Percentiles rank a stretch among this genome's conserved stretches.
These are phyloP conservation scores for Marvania coccoides DNA, from an alignment of 139 green algal species.

Conservation along the genomic window DNA sequence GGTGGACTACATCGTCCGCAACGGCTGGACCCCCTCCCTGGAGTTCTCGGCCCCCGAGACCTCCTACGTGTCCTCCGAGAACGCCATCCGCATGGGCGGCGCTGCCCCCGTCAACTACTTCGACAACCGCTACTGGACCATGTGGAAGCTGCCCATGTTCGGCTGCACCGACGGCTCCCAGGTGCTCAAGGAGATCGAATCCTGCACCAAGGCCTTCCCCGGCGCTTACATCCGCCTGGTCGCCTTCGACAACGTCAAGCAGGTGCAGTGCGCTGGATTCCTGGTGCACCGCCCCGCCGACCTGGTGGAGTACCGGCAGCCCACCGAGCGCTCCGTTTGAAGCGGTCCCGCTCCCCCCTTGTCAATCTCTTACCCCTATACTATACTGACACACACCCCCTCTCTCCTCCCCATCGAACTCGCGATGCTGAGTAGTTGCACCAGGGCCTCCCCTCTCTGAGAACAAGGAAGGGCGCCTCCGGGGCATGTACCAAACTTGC, in stretches of 20 bases:
- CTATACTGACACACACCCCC: too few species aligned
- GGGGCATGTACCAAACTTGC: too few species aligned
- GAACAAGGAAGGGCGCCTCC: too few species aligned
- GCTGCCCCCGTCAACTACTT: slow-evolving; percentile 49
- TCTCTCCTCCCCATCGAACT: too few species aligned
- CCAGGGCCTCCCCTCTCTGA: too few species aligned
- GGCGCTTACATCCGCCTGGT: slow-evolving; percentile 86
- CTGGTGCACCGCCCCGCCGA: slow-evolving; percentile 14
- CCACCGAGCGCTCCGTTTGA: slow-evolving; percentile 17
- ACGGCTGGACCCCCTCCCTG: slow-evolving; percentile 82
- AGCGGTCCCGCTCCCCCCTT: not conserved
- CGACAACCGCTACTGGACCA: slow-evolving; percentile 95
- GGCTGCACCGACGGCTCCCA: slow-evolving; percentile 88
- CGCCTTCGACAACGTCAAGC: slow-evolving; percentile 60
- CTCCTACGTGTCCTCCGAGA: slow-evolving; percentile 60
- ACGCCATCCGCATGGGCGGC: slow-evolving; percentile 53
- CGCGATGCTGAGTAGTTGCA: too few species aligned
- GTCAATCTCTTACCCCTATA: too few species aligned
- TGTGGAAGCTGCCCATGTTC: slow-evolving; percentile 99
- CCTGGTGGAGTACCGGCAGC: slow-evolving; percentile 2
- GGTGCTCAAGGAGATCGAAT: slow-evolving; percentile 85
- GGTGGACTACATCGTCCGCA: slow-evolving; percentile 92
- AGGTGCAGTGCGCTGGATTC: slow-evolving; percentile 55
- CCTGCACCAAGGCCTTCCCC: slow-evolving; percentile 83
- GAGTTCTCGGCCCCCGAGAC: slow-evolving; percentile 83